Base-by-base conservation (phyloP, 129 eudicot species). In the Saposhnikovia divaricata region DNA sequence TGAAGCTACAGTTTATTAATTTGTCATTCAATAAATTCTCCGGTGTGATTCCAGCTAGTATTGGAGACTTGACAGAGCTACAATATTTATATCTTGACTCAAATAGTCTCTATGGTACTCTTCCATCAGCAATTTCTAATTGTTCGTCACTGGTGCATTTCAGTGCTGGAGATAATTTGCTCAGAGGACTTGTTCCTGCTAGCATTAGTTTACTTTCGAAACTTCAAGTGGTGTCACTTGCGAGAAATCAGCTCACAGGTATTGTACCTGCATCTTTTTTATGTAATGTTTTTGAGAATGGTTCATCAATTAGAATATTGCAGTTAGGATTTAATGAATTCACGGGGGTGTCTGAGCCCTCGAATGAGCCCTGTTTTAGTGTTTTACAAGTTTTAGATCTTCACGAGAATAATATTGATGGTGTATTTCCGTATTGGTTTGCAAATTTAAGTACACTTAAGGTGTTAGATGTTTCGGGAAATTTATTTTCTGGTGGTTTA, bases 121-220 rank as follows among this genome's bases (percentile, higher is more conserved):
- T 93, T 4, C 98, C 98, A 14, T 89, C 98, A 34, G 93, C 98
- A 25, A 80, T 93, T 0, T 82, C 88, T 3, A 93, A 93, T 81
- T 90, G 96, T 77, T 84, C 89, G 8, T 75, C 90, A 18, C 81
- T 92, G 19, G 61, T 92, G 31, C 88, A 87, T 28, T 79, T 93
- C 34, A 93, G 89, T 75, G 93, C 92, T 34, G 89, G 83, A 16
- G 81, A 83, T 76, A 93, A 93, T 76, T 28, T n/a, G 21, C 84
- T 90, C 2, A 69, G 81, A 48, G 97, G 97, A 8, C 78, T 87
- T 3, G 72, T 92, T 74, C 97, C 97, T 51, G 89, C 91, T 80
- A 88, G 91, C 16, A 77, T 90, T 23, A 90, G 97, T 38, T 83
- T 76, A 0, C 77, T 90, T 25, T 51, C 76, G n/a, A 82, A 79